These are phyloP conservation scores for Phytophthora quininea DNA, from an alignment of 352 stramenopile genomes.

Conservation along the genomic window DNA sequence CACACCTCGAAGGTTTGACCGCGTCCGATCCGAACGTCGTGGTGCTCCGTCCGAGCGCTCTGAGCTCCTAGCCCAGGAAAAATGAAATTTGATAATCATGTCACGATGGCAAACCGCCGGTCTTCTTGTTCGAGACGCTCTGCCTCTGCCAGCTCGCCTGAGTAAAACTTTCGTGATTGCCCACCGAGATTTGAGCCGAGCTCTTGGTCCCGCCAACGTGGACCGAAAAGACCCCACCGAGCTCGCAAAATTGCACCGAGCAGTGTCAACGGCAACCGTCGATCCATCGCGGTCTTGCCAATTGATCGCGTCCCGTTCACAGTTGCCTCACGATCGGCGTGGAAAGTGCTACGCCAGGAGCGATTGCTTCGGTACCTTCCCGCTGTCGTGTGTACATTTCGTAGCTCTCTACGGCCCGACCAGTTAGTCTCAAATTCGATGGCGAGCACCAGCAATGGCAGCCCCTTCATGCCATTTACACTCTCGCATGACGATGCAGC, in stretches of 20 bases:
- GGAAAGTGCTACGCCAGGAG: constrained; percentile 24
- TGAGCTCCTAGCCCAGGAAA: constrained; percentile 14
- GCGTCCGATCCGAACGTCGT: constrained; percentile 30
- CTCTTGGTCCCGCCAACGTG: no score
- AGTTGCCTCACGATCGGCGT: constrained; percentile 17
- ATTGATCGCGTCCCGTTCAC: no score
- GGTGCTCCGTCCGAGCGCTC: constrained; percentile 20
- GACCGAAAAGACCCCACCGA: no score
- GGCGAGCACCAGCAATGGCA: constrained; percentile 16
- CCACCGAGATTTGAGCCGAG: constrained; percentile 8
- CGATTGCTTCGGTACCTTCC: not conserved
- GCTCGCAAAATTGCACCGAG: no score
- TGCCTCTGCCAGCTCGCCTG: not conserved
- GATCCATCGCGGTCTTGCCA: no score
- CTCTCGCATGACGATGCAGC: constrained; percentile 26
- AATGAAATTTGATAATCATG: not conserved
- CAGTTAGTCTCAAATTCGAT: not conserved
- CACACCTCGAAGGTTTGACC: constrained; percentile 12
- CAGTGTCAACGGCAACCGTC: no score
- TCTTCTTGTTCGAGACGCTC: not conserved
- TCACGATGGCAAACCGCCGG: not conserved
- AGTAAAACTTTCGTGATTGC: not conserved
- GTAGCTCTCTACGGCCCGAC: not conserved
- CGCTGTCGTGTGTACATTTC: not conserved
- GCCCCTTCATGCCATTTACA: constrained; percentile 35